Base-by-base conservation (phyloP, 495 filamentous ascomycete genomes). In the Cladorrhinum samala region DNA sequence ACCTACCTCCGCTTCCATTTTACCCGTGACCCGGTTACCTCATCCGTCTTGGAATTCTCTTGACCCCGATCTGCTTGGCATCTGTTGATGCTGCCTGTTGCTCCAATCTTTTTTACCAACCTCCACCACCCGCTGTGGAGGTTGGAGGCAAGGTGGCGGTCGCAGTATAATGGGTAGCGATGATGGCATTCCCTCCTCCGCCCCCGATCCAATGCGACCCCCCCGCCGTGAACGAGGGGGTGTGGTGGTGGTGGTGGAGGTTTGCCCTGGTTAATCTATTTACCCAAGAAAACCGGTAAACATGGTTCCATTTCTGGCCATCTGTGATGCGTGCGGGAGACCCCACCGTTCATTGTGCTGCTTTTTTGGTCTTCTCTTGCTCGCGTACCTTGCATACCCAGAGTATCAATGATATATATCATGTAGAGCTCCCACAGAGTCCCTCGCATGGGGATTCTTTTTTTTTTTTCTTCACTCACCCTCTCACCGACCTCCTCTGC, bases 321-420 rank as follows among this genome's bases (percentile, higher is more conserved):
- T 39, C 30, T 46, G 50, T 41, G 30, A 43, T 16, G 37, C 9
- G 27, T 5, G 27, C 27, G 5, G 27, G 11, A 33, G n/a, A n/a
- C n/a, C n/a, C n/a, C n/a, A n/a, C n/a, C n/a, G n/a, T n/a, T n/a
- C n/a, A n/a, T n/a, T n/a, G n/a, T n/a, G n/a, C n/a, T n/a, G n/a
- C n/a, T n/a, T n/a, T n/a, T n/a, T n/a, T n/a, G n/a, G n/a, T n/a
- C n/a, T n/a, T n/a, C n/a, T n/a, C n/a, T n/a, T 33, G 27, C 27
- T 33, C 27, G n/a, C 37, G 62, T 65, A 49, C 60, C 64, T 62
- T 66, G 60, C 63, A 66, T 66, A 61, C 43, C 62, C 56, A 45
- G 50, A 9, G 37, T 21, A 27, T 38, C 47, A 50, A 46, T 33
- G 11, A 33, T 50, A 64, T 46, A 49, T 45, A 21, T 38, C 8